phyloP scores from a whole-genome alignment of 257 asterid species.

The Linderniella brevidens region DNA sequence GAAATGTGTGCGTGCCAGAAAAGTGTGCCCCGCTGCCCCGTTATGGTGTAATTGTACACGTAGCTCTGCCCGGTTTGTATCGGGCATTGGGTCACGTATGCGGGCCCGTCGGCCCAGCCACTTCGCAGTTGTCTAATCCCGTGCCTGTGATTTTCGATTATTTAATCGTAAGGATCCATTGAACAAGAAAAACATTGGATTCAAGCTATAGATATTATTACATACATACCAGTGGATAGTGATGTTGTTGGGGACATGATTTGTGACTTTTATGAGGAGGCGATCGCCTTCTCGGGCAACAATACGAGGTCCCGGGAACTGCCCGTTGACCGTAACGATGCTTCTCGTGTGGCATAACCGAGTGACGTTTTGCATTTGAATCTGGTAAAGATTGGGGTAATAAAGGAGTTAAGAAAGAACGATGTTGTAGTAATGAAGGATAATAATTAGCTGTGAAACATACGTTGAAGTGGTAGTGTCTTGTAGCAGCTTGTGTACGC shows the following conservation, averaged over 20 bases:
- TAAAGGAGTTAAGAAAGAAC: too few relatives aligned
- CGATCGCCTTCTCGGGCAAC: slow-evolving; percentile 53
- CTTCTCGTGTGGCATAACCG: slow-evolving; percentile 51
- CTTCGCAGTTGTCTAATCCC: slow-evolving; percentile 45
- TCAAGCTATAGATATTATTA: too few relatives aligned
- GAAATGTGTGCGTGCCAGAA: slow-evolving; percentile 54
- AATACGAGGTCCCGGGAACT: slow-evolving; percentile 52
- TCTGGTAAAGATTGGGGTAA: slow-evolving; percentile 8
- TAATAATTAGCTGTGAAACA: neutral
- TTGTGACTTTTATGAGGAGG: slow-evolving; percentile 34
- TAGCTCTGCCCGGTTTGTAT: slow-evolving; percentile 35
- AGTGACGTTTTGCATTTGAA: slow-evolving; percentile 34
- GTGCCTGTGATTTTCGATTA: slow-evolving; percentile 20
- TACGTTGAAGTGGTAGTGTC: slow-evolving; percentile 35
- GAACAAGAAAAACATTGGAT: too few relatives aligned
- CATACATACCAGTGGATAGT: slow-evolving; percentile 41
- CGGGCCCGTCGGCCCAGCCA: slow-evolving; percentile 67
- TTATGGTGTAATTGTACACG: slow-evolving; percentile 37
- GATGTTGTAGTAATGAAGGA: too few relatives aligned
- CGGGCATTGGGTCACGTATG: slow-evolving; percentile 51
- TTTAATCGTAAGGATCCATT: too few relatives aligned
- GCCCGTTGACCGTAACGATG: slow-evolving; percentile 48
- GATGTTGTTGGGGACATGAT: slow-evolving; percentile 35
- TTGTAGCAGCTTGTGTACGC: slow-evolving; percentile 18
- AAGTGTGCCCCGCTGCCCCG: slow-evolving; percentile 45